phyloP scores from a whole-genome alignment of 2,329 filamentous ascomycete species.

The Daldinia eschscholtzii region DNA sequence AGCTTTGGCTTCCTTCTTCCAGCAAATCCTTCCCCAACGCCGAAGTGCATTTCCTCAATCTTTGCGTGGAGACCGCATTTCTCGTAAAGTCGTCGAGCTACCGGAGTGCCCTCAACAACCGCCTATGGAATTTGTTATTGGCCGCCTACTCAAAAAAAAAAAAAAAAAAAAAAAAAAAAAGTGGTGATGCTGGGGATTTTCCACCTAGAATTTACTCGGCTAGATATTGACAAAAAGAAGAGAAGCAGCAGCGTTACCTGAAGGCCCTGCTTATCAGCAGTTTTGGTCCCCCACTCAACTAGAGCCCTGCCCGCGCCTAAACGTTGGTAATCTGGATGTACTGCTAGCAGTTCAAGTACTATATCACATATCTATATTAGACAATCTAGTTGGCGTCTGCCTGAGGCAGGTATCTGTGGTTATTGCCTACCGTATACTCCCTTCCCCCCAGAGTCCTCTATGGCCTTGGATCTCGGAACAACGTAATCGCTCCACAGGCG shows the following conservation, averaged over 20 bases:
- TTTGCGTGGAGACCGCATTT: slow-evolving; percentile 43
- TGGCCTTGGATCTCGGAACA: slow-evolving; percentile 33
- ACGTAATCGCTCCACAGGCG: slow-evolving; percentile 46
- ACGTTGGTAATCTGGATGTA: slow-evolving; percentile 44
- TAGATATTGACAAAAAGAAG: neutral
- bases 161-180: neutral
- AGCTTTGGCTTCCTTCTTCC: slow-evolving; percentile 38
- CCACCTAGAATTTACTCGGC: neutral
- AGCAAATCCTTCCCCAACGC: slow-evolving; percentile 39
- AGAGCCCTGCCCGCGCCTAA: slow-evolving; percentile 44
- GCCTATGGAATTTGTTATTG: slow-evolving; percentile 28
- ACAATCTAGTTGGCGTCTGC: neutral
- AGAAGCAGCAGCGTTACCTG: slow-evolving; percentile 28
- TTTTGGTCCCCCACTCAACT: slow-evolving; percentile 44
- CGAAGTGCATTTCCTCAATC: slow-evolving; percentile 46
- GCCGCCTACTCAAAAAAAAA: neutral
- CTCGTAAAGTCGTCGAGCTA: slow-evolving; percentile 42
- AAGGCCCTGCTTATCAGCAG: slow-evolving; percentile 38
- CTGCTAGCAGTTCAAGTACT: slow-evolving; percentile 47
- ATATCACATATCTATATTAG: slow-evolving; percentile 6
- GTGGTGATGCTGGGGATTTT: neutral
- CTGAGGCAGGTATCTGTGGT: neutral
- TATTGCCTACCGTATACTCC: slow-evolving; percentile 43
- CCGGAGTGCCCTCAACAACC: slow-evolving; percentile 44
- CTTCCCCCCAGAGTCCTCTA: slow-evolving; percentile 32